Percentiles rank a stretch among this genome's conserved stretches.
Conservation (phyloP, 2,329 filamentous ascomycete species). For the Chaetothyriales sp. region DNA sequence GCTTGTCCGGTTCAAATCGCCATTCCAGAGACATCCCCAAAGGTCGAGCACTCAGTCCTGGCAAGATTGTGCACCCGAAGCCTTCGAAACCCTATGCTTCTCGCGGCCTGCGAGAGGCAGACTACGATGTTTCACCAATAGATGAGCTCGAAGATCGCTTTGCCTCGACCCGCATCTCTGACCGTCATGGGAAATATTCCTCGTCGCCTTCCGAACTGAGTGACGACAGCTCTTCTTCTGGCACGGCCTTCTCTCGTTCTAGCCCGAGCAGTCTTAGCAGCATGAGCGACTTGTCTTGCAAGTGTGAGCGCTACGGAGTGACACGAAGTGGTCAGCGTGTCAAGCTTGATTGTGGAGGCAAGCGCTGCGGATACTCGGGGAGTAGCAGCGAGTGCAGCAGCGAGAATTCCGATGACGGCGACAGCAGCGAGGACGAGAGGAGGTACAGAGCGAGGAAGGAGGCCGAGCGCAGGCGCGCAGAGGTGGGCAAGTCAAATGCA, state of each 20-base stretch:
- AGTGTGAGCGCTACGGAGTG: slow-evolving; percentile 92
- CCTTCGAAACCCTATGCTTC: slow-evolving; percentile 79
- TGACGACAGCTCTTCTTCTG: slow-evolving; percentile 36
- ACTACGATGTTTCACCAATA: slow-evolving; percentile 55
- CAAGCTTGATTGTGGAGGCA: slow-evolving; percentile 89
- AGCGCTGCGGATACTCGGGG: slow-evolving; percentile 61
- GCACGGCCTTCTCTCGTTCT: slow-evolving; percentile 35
- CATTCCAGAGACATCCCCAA: slow-evolving; percentile 58
- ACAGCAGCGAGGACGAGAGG: slow-evolving; percentile 12
- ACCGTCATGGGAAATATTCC: slow-evolving; percentile 53
- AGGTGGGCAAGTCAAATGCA: not conserved
- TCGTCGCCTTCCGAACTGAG: slow-evolving; percentile 59
- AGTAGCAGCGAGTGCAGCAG: slow-evolving; percentile 15
- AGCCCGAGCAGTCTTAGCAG: slow-evolving; percentile 48
- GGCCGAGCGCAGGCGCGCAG: not conserved
- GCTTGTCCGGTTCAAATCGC: slow-evolving; percentile 34
- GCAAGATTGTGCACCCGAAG: slow-evolving; percentile 82
- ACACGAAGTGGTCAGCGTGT: slow-evolving; percentile 84
- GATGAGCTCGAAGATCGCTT: slow-evolving; percentile 71
- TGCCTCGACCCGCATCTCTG: slow-evolving; percentile 53
- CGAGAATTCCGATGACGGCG: slow-evolving; percentile 8
- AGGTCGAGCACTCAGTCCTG: slow-evolving; percentile 75
- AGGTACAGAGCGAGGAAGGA: not conserved
- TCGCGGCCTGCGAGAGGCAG: slow-evolving; percentile 68
- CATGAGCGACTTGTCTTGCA: slow-evolving; percentile 58